Base-by-base conservation (phyloP, 345 rosid species). In the Lumnitzera racemosa region DNA sequence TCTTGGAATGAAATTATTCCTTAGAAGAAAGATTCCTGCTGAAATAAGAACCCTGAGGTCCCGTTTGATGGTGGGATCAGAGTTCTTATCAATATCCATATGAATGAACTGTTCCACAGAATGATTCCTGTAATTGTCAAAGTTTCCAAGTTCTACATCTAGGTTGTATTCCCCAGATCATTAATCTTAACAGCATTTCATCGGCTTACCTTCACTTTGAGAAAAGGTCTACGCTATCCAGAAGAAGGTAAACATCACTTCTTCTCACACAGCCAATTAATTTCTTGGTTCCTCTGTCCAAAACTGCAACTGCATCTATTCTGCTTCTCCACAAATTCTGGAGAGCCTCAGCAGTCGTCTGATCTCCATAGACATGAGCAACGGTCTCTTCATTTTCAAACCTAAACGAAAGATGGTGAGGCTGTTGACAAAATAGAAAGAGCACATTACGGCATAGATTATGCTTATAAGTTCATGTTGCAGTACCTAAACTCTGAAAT, bases 261-360 rank as follows among this genome's bases (percentile, higher is more conserved):
- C 11, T 36, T 36, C 43, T 36, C 11, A 36, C 43, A 36, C 43
- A 36, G 43, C 43, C 43, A 36, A 1, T 36, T 36, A 36, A 36
- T 36, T 5, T 3, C 43, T 36, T 4, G 43, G 43, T 36, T 36
- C 43, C 43, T 7, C 10, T 3, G 43, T 36, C 43, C 43, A 36
- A 9, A 36, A 36, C 10, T 36, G 43, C 43, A 36, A 36, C 43
- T 4, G 43, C 43, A 36, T 9, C 6, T 20, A 53, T 61, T 25
- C 29, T 66, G 53, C 73, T 70, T 64, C 53, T 54, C 57, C 64
- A 65, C 61, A 71, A 50, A 3, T 49, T 55, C 47, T 9, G 68
- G 16, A 73, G 70, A 47, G 74, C 79, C 61, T 78, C 70, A 50
- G 75, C 73, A 24, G 69, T 23, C 64, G 68, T 64, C 36, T 60